These are phyloP conservation scores for Fusarium avenaceum DNA, from an alignment of 2,329 filamentous ascomycete species.

Conservation along the genomic window DNA sequence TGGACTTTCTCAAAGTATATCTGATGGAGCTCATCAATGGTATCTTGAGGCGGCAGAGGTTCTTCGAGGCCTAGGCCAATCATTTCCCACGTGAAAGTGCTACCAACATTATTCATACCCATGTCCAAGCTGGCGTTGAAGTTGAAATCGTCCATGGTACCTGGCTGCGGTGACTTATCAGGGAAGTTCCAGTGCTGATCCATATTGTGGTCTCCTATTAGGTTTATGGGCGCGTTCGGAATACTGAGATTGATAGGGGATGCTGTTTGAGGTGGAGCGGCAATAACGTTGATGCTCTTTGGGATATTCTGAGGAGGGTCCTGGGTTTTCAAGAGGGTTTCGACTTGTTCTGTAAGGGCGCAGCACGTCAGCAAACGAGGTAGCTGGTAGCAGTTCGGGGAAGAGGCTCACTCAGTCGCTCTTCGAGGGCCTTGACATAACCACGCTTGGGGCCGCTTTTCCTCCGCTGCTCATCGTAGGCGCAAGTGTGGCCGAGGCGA, in stretches of 20 bases:
- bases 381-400: constrained; percentile 7
- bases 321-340: constrained; percentile 88
- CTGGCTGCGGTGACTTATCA: constrained; percentile 65
- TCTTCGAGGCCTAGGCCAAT: constrained; percentile 72
- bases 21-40: constrained; percentile 87
- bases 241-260: constrained; percentile 51
- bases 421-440: constrained; percentile 94
- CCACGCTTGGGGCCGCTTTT: constrained; percentile 96
- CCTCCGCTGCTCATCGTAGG: constrained; percentile 91
- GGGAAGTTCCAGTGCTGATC: constrained; percentile 68
- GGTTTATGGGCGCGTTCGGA: constrained; percentile 62
- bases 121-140: constrained; percentile 66
- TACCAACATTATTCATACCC: constrained; percentile 64
- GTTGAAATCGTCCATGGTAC: constrained; percentile 69
- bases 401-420: constrained; percentile 80
- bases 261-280: constrained; percentile 51
- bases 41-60: constrained; percentile 69
- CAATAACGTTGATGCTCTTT: constrained; percentile 51
- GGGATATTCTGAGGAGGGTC: constrained; percentile 61
- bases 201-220: constrained; percentile 62
- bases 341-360: constrained; percentile 81
- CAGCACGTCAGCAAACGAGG: constrained; percentile 37
- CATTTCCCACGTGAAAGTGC: constrained; percentile 83
- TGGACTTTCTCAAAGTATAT: constrained; percentile 94
- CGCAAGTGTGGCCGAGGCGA: constrained; percentile 86